phyloP scores from a whole-genome alignment of 768 basidiomycete genomes.

The Suillus spraguei region DNA sequence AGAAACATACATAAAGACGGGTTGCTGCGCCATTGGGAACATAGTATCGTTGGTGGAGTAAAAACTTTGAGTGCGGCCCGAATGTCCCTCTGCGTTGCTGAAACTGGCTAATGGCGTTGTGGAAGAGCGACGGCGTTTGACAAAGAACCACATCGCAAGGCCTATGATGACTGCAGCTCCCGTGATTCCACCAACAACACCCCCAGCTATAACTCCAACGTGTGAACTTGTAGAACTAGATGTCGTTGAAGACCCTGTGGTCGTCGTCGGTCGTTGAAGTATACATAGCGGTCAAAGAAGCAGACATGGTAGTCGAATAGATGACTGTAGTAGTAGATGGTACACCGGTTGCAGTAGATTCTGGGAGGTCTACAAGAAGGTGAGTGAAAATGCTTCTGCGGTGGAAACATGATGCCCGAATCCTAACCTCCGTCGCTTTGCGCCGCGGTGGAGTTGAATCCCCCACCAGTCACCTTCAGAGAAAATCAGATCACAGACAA shows the following conservation, averaged over 20 bases:
- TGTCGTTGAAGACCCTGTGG: constrained; percentile 16
- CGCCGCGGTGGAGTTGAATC: constrained; percentile 45
- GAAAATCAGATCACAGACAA: constrained; percentile 9
- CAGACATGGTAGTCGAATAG: constrained; percentile 17
- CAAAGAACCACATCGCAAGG: constrained; percentile 41
- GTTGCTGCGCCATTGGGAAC: constrained; percentile 23
- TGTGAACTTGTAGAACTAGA: constrained; percentile 24
- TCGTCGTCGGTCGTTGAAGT: constrained; percentile 16
- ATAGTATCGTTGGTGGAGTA: constrained; percentile 15
- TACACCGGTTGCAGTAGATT: constrained; percentile 40
- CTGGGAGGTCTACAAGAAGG: constrained; percentile 38
- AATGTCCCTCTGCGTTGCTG: background rate
- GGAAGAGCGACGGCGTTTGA: constrained; percentile 29
- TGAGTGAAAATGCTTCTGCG: constrained; percentile 2
- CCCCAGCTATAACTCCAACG: constrained; percentile 60
- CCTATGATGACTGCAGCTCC: constrained; percentile 45
- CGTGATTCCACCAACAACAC: constrained; percentile 64
- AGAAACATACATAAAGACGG: constrained; percentile 32
- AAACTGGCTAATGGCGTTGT: constrained; percentile 20
- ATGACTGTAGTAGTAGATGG: constrained; percentile 27
- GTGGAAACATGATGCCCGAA: background rate
- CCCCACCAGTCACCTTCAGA: constrained; percentile 26
- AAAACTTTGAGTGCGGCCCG: constrained; percentile 10
- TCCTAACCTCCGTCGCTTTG: constrained; percentile 31
- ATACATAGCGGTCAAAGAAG: constrained; percentile 16